Percentiles rank a stretch among this genome's conserved stretches.
Evolutionary conservation across 2,329 filamentous ascomycete species (phyloP).

Genomic region (Coleophoma crateriformis): DNA sequence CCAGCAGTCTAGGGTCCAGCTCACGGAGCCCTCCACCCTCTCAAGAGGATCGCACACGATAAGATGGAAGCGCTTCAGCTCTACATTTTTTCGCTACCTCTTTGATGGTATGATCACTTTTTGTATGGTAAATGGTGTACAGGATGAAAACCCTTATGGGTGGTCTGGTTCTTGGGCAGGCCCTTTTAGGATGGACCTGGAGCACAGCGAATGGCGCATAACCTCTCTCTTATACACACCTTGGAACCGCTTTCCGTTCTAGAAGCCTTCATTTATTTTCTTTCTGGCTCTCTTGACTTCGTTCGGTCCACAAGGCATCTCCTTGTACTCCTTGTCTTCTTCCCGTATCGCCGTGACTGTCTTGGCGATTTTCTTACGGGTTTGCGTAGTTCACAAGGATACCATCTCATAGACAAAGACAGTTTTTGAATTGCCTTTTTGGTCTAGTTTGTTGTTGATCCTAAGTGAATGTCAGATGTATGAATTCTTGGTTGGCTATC

Average conservation of each 20-base stretch:
- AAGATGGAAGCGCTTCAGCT: conserved; percentile 3
- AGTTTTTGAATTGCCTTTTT: neutral
- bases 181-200: neutral
- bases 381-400: conserved; percentile 8
- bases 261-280: neutral
- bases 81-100: conserved; percentile 1
- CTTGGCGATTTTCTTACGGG: neutral
- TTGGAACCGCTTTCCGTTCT: neutral
- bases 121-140: conserved; percentile 3
- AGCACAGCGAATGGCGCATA: conserved; percentile 6
- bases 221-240: neutral
- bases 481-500: too few relatives aligned
- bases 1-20: conserved; percentile 16
- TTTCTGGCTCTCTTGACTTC: neutral
- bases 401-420: conserved; percentile 5
- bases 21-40: conserved; percentile 15
- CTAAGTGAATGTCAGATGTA: too few relatives aligned
- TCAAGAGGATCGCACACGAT: conserved; percentile 22
- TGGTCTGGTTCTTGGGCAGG: neutral
- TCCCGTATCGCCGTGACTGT: neutral
- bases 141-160: neutral
- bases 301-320: neutral
- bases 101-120: neutral
- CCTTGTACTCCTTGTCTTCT: neutral
- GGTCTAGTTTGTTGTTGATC: too few relatives aligned